phyloP scores from a whole-genome alignment of 2,329 filamentous ascomycete species.

The Xylogone sp. region DNA sequence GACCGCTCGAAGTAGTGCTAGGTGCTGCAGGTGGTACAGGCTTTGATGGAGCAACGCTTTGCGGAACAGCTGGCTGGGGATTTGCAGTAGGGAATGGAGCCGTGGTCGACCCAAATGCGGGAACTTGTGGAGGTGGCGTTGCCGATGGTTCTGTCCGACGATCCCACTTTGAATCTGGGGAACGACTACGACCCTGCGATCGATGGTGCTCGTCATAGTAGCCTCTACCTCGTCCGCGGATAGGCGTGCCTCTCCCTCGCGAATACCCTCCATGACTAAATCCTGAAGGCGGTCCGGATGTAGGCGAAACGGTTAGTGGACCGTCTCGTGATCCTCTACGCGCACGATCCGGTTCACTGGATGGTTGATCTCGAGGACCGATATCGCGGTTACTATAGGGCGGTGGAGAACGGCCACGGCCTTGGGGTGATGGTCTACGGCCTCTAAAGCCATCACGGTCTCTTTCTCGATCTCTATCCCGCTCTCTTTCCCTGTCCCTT shows the following conservation, averaged over 20 bases:
- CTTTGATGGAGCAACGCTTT: not conserved
- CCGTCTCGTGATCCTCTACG: conserved; percentile 70
- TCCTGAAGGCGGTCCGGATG: conserved; percentile 55
- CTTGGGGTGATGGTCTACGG: conserved; percentile 55
- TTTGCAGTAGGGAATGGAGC: conserved; percentile 4
- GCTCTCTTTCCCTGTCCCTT: not conserved
- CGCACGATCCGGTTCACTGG: conserved; percentile 64
- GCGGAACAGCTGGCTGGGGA: not conserved
- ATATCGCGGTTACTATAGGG: conserved; percentile 48
- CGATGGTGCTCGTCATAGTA: conserved; percentile 55
- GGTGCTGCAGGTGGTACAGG: not conserved
- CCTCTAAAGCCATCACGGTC: conserved; percentile 41
- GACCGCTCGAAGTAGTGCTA: conserved; percentile 6
- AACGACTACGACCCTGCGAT: conserved; percentile 23
- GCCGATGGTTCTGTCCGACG: conserved; percentile 41
- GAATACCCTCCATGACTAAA: conserved; percentile 19
- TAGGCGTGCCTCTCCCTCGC: conserved; percentile 52
- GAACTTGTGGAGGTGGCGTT: conserved; percentile 48
- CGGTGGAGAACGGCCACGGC: conserved; percentile 51
- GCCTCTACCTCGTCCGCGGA: conserved; percentile 50
- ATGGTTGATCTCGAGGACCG: conserved; percentile 45
- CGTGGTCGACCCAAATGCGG: conserved; percentile 47
- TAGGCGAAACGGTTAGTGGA: conserved; percentile 65
- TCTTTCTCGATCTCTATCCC: conserved; percentile 42
- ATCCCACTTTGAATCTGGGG: conserved; percentile 23